Evolutionary conservation across 2,329 filamentous ascomycete genomes (phyloP), one percentile per base, ranked within the genome.

Genomic region (Knufia fluminis): DNA sequence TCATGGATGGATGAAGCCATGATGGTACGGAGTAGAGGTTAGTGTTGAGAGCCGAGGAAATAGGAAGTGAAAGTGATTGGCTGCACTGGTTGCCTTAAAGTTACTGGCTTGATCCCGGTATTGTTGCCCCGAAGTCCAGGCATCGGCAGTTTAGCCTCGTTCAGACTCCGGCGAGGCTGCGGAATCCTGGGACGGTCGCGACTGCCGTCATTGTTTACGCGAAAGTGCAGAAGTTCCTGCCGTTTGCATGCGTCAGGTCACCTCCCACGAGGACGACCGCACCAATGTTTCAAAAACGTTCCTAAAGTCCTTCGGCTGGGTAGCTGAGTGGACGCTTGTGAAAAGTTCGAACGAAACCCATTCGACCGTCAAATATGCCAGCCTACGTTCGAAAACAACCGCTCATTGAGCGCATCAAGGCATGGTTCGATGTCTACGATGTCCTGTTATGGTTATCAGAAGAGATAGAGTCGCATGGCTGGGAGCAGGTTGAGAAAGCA

Each of bases 401-500:
- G 64, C 77, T 95, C 58, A 64, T 71, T 24, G 85, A 97, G 75
- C 86, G 91, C 65, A 77, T 97, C 65, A 80, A 81, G 64, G 76
- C 85, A 50, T 81, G 81, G 66, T 72, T 96, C 52, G 91, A 97
- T 62, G 88, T 87, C 2, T 83, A 86, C 71, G 92, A 98, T 68
- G 86, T 91, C 62, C 71, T 92, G 48, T 79, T 98, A 16, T 95
- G 88, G 85, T 68, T 94, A 1, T 94, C 87, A 0, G 91, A 97
- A 65, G 87, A 95, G 68, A 77, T 98, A 52, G 90, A 96, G 64
- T 88, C 88, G 23, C 83, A 85, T 62, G 86, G 95, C 60, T 94
- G 89, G 82, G 86, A 96, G 59, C 87, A 91, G 17, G 71, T 79
- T 53, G 72, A 81, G 54, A 83, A 86, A 57, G 71, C 81, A 31